Evolutionary conservation across 2,329 filamentous ascomycete species (phyloP), one percentile per base, ranked within the genome.

Genomic region (Exophiala lecanii-corni): DNA sequence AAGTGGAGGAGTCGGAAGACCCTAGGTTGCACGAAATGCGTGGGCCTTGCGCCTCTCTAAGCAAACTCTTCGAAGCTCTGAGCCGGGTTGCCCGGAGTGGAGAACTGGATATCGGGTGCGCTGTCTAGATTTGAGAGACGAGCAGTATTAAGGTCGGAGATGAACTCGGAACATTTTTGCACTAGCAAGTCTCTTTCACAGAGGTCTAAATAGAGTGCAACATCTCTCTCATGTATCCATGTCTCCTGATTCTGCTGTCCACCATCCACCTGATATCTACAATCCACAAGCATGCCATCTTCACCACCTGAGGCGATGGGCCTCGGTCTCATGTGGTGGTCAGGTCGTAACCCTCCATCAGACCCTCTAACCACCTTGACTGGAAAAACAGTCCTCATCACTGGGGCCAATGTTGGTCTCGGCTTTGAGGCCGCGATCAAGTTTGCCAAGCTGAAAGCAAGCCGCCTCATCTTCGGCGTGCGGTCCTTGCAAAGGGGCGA

Each of bases 371-470:
- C 35, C 19, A 40, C 36, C n/a, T 49, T 49, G 28, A 17, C 36
- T n/a, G 45, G 40, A 13, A 44, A 45, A 15, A 51, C 45, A 9
- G 36, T 51, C 34, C 45, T 51, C 25, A 28, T 49, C 30, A 42
- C 43, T 9, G 36, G 25, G 6, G 37, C 44, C 15, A 59, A 62
- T 10, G 58, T 58, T 3, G 70, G 69, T 3, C 58, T 71, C 0
- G 70, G 70, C 6, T 54, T 65, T 9, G 68, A 71, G 57, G 65
- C 68, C 35, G 63, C 67, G 3, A 59, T 60, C 2, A 66, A 71
- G 43, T 56, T 70, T 31, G 57, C 59, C n/a, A 55, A 57, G n/a
- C 59, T 71, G 5, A 57, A 57, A 4, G 63, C 67, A 1, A 58
- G 62, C 5, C 60, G 55, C 2, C 56, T 75, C 13, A 68, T 75